Evolutionary conservation across 768 basidiomycete species (phyloP).

Genomic region (Lactifluus piperatus): DNA sequence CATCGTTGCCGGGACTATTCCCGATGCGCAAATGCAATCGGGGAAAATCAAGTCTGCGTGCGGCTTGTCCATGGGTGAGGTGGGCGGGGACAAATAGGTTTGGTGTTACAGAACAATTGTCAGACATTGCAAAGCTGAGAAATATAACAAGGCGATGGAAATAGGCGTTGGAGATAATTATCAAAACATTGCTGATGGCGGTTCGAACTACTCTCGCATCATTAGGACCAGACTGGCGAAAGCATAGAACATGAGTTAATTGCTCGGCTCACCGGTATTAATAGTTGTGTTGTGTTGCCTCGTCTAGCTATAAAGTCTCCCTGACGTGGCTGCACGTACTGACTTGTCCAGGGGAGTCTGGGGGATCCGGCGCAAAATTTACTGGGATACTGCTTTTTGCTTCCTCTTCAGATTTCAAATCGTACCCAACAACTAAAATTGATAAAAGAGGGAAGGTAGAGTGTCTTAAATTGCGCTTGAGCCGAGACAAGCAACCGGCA

Average conservation of each 20-base stretch:
- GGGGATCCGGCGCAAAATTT: neutral
- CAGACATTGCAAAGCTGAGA: conserved; percentile 4
- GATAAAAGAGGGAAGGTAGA: neutral
- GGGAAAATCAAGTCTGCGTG: neutral
- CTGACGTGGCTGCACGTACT: neutral
- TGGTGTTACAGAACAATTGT: conserved; percentile 4
- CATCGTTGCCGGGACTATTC: neutral
- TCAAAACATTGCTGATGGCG: conserved; percentile 1
- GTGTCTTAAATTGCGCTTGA: neutral
- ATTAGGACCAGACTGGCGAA: neutral
- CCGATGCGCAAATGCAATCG: neutral
- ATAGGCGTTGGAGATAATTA: neutral
- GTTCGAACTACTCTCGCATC: neutral
- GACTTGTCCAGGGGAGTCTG: neutral
- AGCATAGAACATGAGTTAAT: neutral
- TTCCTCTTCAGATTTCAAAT: conserved; percentile 1
- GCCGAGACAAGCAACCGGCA: neutral
- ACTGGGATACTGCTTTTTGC: neutral
- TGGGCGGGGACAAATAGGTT: neutral
- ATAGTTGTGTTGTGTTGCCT: neutral
- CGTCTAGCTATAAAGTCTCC: neutral
- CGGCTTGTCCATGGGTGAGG: neutral
- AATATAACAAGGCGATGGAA: neutral
- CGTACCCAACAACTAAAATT: neutral
- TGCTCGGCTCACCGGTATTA: neutral